A percentile compares a stretch with the other conserved stretches of the same genome.
Evolutionary conservation across 176 grass and related monocot species (phyloP).

Genomic region (Musa itinerans): DNA sequence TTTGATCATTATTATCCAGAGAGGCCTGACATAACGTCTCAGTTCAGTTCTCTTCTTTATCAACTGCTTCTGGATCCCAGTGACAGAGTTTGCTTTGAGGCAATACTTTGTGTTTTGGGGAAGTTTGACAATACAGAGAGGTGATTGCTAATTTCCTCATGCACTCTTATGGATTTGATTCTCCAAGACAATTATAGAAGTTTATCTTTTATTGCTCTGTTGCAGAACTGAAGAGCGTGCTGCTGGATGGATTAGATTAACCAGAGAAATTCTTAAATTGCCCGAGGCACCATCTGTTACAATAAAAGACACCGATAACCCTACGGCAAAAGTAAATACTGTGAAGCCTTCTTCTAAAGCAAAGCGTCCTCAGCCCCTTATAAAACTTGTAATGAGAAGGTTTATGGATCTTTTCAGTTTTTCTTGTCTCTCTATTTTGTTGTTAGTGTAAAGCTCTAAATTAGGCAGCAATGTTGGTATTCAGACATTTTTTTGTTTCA

Average conservation of each 20-base stretch:
- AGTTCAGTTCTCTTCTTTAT: conserved; percentile 94
- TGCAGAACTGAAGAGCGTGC: conserved; percentile 91
- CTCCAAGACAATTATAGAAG: neutral
- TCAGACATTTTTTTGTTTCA: neutral
- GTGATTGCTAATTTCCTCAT: conserved; percentile 26
- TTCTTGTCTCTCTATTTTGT: conserved; percentile 15
- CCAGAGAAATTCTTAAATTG: conserved; percentile 95
- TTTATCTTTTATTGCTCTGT: conserved; percentile 15
- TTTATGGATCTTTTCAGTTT: conserved; percentile 24
- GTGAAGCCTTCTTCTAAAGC: conserved; percentile 77
- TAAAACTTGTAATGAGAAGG: conserved; percentile 97
- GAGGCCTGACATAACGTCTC: conserved; percentile 83
- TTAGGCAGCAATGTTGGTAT: neutral
- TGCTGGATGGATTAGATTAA: conserved; percentile 91
- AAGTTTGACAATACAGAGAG: conserved; percentile 94
- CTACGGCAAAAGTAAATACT: conserved; percentile 29
- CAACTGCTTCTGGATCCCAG: conserved; percentile 98
- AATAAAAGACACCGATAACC: conserved; percentile 38
- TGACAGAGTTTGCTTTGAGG: conserved; percentile 99
- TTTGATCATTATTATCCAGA: conserved; percentile 48
- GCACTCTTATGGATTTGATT: conserved; percentile 3
- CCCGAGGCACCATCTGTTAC: conserved; percentile 93
- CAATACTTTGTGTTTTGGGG: conserved; percentile 90
- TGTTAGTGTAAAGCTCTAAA: neutral
- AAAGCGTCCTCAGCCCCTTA: conserved; percentile 83